Evolutionary conservation across 2,329 filamentous ascomycete genomes (phyloP).

Genomic region (Aspergillus unguis): DNA sequence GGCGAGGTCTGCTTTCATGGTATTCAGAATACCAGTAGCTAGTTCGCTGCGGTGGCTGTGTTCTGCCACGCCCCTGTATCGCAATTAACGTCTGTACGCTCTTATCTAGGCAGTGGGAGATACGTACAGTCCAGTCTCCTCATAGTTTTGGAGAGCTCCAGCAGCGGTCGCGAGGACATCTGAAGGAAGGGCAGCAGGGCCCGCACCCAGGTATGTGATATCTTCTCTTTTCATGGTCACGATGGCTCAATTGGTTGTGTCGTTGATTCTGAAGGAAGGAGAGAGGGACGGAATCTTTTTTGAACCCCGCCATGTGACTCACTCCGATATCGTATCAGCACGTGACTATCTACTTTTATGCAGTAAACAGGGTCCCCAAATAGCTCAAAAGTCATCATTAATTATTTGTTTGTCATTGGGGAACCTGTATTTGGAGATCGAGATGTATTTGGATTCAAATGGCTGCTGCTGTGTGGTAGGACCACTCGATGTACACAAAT

Average conservation of each 20-base stretch:
- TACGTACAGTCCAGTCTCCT: constrained; percentile 65
- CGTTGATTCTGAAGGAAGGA: background rate
- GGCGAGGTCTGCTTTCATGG: constrained; percentile 71
- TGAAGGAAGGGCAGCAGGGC: constrained; percentile 82
- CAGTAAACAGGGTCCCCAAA: background rate
- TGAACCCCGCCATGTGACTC: constrained; percentile 9
- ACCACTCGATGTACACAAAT: too few species aligned
- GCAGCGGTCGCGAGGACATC: constrained; percentile 74
- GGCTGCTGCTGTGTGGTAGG: too few species aligned
- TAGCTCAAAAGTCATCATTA: too few species aligned
- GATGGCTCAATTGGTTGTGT: constrained; percentile 5
- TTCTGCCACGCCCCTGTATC: constrained; percentile 67
- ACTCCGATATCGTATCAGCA: constrained; percentile 6
- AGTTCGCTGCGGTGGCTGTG: constrained; percentile 82
- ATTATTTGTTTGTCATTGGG: too few species aligned
- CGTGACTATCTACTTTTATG: background rate
- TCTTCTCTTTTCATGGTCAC: constrained; percentile 64
- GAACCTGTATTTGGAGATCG: too few species aligned
- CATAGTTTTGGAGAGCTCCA: constrained; percentile 74
- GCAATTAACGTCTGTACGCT: constrained; percentile 1
- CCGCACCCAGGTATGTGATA: constrained; percentile 84
- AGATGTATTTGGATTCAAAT: too few species aligned
- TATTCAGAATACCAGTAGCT: constrained; percentile 73
- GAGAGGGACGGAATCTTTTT: constrained; percentile 3
- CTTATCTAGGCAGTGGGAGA: background rate